Evolutionary conservation across 257 asterid species (phyloP).

Genomic region (Solanum gandarillasii): DNA sequence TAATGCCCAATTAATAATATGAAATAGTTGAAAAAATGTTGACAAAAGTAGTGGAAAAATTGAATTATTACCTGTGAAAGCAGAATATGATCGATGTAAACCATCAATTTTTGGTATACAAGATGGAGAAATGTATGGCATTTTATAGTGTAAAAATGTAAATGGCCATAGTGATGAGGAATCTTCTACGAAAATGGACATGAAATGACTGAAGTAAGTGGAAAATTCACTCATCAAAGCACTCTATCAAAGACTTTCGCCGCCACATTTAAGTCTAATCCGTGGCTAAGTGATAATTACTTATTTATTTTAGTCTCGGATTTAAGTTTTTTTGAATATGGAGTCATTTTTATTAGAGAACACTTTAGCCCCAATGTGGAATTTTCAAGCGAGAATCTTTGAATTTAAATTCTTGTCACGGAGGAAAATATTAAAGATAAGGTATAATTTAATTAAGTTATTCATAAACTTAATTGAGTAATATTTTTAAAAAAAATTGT

Average conservation of each 20-base stretch:
- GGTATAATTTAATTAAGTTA: background rate
- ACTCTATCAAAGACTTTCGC: background rate
- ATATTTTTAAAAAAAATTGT: accelerated
- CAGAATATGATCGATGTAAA: background rate
- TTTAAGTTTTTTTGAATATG: no score
- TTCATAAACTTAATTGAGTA: background rate
- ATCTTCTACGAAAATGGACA: background rate
- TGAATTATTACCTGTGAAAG: background rate
- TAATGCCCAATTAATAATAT: background rate
- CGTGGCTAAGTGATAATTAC: background rate
- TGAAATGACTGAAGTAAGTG: background rate
- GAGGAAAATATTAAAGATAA: background rate
- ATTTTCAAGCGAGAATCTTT: background rate
- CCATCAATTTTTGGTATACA: background rate
- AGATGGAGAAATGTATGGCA: background rate
- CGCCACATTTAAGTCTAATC: background rate
- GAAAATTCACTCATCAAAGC: background rate
- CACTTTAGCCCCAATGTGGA: no score
- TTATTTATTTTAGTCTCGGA: no score
- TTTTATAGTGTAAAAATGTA: background rate
- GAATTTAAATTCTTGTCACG: background rate
- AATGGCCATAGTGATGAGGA: background rate
- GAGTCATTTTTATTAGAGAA: no score
- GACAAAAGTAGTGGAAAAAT: background rate
- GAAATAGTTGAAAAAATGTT: background rate